These are phyloP conservation scores for Chenopodium berlandieri DNA, from an alignment of 148 eudicot genomes.

Conservation along the genomic window DNA sequence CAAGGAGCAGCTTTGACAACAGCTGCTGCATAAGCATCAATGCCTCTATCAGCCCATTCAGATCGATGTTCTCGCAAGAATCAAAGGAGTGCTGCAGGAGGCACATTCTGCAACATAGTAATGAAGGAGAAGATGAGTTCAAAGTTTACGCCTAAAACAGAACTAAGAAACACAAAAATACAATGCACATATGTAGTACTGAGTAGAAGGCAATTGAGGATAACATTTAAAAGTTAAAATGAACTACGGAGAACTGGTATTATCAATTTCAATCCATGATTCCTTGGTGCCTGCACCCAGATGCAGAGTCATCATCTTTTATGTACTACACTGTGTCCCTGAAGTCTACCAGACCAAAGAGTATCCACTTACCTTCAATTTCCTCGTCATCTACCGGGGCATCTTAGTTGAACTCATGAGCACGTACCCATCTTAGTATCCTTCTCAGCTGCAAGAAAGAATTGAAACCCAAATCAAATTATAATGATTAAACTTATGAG, in stretches of 20 bases:
- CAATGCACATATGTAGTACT: too few relatives aligned
- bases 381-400: conserved; percentile 90
- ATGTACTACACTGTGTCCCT: background rate
- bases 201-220: background rate
- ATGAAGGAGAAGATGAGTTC: background rate
- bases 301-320: background rate
- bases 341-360: background rate
- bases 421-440: conserved; percentile 66
- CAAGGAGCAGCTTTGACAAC: conserved; percentile 80
- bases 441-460: conserved; percentile 57
- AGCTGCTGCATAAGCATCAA: conserved; percentile 81
- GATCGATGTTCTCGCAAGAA: conserved; percentile 86
- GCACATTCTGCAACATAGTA: conserved; percentile 52
- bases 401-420: conserved; percentile 79
- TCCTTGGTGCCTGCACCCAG: background rate
- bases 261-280: background rate
- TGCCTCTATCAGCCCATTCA: conserved; percentile 91
- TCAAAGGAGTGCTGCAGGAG: conserved; percentile 69
- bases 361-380: conserved; percentile 60
- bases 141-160: too few relatives aligned
- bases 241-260: background rate
- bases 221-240: background rate
- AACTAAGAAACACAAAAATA: too few relatives aligned
- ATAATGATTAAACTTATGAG: background rate
- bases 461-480: background rate